Base-by-base conservation (phyloP, 176 grass and related monocot genomes). In the Musa schizocarpa region DNA sequence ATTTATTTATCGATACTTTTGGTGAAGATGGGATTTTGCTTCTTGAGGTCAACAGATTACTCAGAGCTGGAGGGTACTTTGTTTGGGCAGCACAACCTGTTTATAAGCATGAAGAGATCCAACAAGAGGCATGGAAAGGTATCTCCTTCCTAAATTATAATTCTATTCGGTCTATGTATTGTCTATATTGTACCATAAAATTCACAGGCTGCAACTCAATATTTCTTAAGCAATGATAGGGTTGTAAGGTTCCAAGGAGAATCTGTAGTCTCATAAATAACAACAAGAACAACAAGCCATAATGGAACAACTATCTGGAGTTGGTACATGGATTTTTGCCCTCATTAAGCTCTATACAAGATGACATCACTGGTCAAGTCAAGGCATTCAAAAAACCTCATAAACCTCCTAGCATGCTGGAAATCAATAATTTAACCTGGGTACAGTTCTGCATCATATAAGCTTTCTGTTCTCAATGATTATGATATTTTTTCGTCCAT, bases 21-120 rank as follows among this genome's bases (percentile, higher is more conserved):
- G 72, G 12, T 83, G 71, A 67, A 87, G 85, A 87, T 81, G 85
- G 85, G 69, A 74, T 87, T 74, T 62, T 83, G 57, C 81, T 87
- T 27, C 85, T 87, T 52, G 81, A 87, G 73, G 77, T 87, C 34
- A 83, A 87, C 77, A 81, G 85, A 83, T 72, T 87, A 78, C 73
- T 87, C 34, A 80, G 85, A 81, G 85, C 85, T 77, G 85, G 81
- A 57, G 85, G 85, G 69, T 87, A 87, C 59, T 87, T 87, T 81
- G 72, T 82, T 74, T 87, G 85, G 85, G 81, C 85, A 65, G 85
- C 85, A n/a, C 85, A 87, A 81, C 85, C 85, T 63, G 85, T 83
- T 23, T 83, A 87, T 87, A 87, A 87, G 51, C 85, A 87, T 80
- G 85, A 87, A 83, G 77, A 87, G 26, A 65, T 52, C 17, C 85